phyloP scores from a whole-genome alignment of 2,329 filamentous ascomycete species.

The Reticulascus tulasneorum region DNA sequence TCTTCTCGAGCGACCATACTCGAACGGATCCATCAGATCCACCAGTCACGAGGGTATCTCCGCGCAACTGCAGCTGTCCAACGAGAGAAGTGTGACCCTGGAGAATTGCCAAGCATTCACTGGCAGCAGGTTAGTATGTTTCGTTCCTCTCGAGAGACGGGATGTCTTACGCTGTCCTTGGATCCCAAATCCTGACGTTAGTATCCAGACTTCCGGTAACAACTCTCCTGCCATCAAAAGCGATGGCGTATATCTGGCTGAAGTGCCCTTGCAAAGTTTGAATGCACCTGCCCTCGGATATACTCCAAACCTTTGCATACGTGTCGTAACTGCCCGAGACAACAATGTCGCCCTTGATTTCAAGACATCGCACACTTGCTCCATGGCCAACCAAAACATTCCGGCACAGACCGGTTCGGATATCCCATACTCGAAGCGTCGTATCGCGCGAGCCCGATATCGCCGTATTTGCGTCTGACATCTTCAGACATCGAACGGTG shows the following conservation, averaged over 20 bases:
- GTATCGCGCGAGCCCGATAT: slow-evolving; percentile 97
- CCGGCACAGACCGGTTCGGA: slow-evolving; percentile 79
- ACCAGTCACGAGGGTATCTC: slow-evolving; percentile 90
- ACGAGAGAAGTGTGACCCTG: slow-evolving; percentile 97
- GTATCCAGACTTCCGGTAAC: slow-evolving; percentile 96
- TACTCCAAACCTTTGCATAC: slow-evolving; percentile 95
- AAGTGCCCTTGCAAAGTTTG: slow-evolving; percentile 91
- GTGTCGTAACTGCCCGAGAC: slow-evolving; percentile 99
- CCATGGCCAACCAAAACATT: slow-evolving; percentile 94
- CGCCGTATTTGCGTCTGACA: slow-evolving; percentile 89
- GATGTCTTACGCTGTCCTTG: slow-evolving; percentile 68
- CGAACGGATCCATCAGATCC: slow-evolving; percentile 94
- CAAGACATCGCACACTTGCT: slow-evolving; percentile 89
- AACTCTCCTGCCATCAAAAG: slow-evolving; percentile 89
- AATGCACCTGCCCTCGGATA: slow-evolving; percentile 88
- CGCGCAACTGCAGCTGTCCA: slow-evolving; percentile 92
- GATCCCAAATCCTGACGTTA: slow-evolving; percentile 96
- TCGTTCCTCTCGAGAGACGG: background rate
- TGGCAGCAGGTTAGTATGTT: slow-evolving; percentile 31
- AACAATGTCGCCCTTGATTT: slow-evolving; percentile 93
- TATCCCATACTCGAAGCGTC: slow-evolving; percentile 92
- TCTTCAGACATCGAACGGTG: slow-evolving; percentile 94
- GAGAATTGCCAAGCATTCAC: slow-evolving; percentile 81
- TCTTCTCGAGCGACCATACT: slow-evolving; percentile 90
- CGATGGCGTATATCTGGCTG: slow-evolving; percentile 98